These are phyloP conservation scores for Hevea brasiliensis DNA, from an alignment of 345 rosid species.

Conservation along the genomic window DNA sequence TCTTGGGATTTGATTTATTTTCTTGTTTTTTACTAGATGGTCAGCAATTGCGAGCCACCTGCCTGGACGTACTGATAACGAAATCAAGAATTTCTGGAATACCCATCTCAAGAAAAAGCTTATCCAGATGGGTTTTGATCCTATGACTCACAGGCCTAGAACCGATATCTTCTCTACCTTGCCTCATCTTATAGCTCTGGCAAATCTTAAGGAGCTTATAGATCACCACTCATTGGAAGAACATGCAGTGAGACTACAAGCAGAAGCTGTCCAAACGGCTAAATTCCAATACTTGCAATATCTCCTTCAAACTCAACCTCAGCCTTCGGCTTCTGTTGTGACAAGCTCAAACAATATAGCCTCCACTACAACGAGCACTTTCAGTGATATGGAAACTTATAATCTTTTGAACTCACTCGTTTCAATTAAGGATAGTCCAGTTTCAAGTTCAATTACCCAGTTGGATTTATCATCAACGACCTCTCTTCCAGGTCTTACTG, in stretches of 20 bases:
- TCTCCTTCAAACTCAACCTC: constrained; percentile 43
- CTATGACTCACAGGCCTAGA: constrained; percentile 35
- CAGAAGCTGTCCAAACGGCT: constrained; percentile 47
- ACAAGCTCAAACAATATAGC: constrained; percentile 16
- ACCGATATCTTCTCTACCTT: constrained; percentile 46
- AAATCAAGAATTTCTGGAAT: constrained; percentile 36
- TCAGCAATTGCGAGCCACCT: constrained; percentile 31
- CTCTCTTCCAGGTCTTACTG: constrained; percentile 30
- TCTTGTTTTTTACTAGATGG: constrained; percentile 20
- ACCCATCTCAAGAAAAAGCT: constrained; percentile 35
- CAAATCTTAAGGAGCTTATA: constrained; percentile 52
- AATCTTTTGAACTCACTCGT: constrained; percentile 39
- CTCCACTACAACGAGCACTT: neutral
- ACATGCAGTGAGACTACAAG: constrained; percentile 45
- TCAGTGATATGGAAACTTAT: constrained; percentile 38
- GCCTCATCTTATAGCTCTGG: constrained; percentile 59
- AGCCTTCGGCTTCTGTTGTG: constrained; percentile 14
- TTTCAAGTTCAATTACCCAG: constrained; percentile 12
- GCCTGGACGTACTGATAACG: constrained; percentile 31
- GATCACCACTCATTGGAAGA: constrained; percentile 51
- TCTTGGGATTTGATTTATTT: neutral
- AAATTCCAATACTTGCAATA: constrained; percentile 52
- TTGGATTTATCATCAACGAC: constrained; percentile 14
- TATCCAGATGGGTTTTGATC: constrained; percentile 34
- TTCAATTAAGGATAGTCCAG: constrained; percentile 30